Evolutionary conservation across 352 stramenopile species (phyloP), one percentile per base, ranked within the genome.

Genomic region (Thraustochytrium striatum): DNA sequence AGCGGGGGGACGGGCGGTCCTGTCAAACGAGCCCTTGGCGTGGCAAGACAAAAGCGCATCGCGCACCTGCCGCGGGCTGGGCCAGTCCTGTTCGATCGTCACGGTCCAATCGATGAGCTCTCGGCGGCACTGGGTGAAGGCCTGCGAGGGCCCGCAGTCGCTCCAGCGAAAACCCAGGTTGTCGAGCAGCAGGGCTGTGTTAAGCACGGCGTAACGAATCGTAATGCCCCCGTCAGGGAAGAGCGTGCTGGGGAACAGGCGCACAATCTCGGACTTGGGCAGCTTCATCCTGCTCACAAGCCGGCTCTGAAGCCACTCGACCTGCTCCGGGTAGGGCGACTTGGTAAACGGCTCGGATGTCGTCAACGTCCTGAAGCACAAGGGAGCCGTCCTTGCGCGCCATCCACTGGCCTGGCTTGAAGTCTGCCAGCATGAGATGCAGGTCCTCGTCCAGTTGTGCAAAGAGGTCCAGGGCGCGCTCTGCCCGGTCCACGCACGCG

Each of bases 391-490:
- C 58, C 7, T 52, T 32, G 33, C 70, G 70, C 13, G 53, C 39
- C 70, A 80, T 80, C 70, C 70, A 80, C 57, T 80, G 70, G 8
- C 70, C 70, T 7, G 30, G 30, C 25, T 80, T 80, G 70, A 80
- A 65, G 5, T 80, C 70, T 47, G 33, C 70, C 39, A 80, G 79
- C 11, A 38, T 61, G 0, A 80, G 39, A 3, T 80, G 70, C 21
- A 80, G 32, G 35, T 80, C 57, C 41, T 80, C 70, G 47, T 80
- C 70, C 21, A 80, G 25, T 1, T 19, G 69, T 3, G 55, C 36
- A 75, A 80, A 80, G 9, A 75, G n/a, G n/a, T 47, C 35, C n/a
- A 57, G 9, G 5, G 57, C 30, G 11, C n/a, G 16, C 5, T 80
- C 57, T n/a, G 70, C 70, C 21, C 70, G 70, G 11, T 21, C 21